Evolutionary conservation across 2,329 filamentous ascomycete species (phyloP), one percentile per base, ranked within the genome.

Genomic region (Ceratocystis colombiana): DNA sequence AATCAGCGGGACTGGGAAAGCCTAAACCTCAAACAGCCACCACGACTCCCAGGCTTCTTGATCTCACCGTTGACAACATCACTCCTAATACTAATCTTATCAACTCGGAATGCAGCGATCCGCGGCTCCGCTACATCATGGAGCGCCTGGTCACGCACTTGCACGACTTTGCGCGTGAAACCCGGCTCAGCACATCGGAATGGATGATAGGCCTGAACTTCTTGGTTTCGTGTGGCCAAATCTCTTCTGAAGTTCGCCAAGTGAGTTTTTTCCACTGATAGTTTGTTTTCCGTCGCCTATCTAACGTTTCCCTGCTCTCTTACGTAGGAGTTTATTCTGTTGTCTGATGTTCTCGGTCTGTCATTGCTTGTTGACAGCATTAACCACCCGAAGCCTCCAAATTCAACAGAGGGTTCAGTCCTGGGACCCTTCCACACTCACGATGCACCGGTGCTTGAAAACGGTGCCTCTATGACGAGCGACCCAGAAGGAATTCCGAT

Each of bases 381-480:
- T 74, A 85, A 89, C 74, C 88, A 90, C 74, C 88, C 88, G 3
- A 90, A 90, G 74, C 87, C 86, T 0, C 70, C 80, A 1, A 74
- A 78, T 62, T 81, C 80, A 50, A 91, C 88, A 12, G 87, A 91
- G 75, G 87, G 88, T 68, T 89, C 87, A 0, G 86, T 92, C n/a
- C 79, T 91, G 0, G 88, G 88, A 0, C 88, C 88, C n/a, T 90
- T 90, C 77, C 87, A 91, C 76, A 89, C 86, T 0, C 85, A 88
- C 72, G 87, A 90, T 70, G 87, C 87, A 1, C 77, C 83, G 12
- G 67, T 73, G 1, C 75, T 80, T 5, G 68, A 74, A 1, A 75
- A 81, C 44, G 88, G 88, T 1, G 76, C 76, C 3, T 70, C 72
- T 30, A 88, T 91, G 72, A 83, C 84, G 0, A 80, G 82, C 64